These are phyloP conservation scores for Canavalia ensiformis DNA, from an alignment of 306 rosid species.

Conservation along the genomic window DNA sequence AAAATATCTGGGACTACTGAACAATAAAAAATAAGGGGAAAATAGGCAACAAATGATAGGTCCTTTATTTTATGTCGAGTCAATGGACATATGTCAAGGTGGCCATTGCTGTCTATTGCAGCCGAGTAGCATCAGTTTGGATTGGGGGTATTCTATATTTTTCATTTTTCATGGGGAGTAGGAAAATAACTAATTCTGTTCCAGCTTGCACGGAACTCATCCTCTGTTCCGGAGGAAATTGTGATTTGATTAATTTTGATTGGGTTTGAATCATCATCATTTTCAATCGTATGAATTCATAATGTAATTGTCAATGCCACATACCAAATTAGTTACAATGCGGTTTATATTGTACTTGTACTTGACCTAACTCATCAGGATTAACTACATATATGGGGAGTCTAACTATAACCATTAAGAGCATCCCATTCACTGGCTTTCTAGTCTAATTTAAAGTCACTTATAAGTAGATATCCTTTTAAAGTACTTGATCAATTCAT, in stretches of 20 bases:
- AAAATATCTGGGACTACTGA: neutral
- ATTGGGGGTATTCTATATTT: constrained; percentile 5
- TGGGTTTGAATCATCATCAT: neutral
- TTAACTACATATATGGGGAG: neutral
- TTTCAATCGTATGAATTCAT: neutral
- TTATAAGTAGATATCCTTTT: constrained; percentile 18
- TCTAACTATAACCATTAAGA: constrained; percentile 28
- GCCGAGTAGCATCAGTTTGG: neutral
- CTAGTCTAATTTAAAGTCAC: constrained; percentile 2
- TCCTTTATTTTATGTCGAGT: neutral
- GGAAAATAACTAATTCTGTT: neutral
- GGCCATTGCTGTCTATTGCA: constrained; percentile 2
- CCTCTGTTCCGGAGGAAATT: neutral
- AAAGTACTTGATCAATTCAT: neutral
- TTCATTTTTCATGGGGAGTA: neutral
- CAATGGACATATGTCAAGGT: constrained; percentile 23
- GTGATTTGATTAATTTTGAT: neutral
- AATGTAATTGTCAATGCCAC: neutral
- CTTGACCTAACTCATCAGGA: neutral
- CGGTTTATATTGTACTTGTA: neutral
- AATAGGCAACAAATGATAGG: neutral
- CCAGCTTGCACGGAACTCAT: constrained; percentile 9
- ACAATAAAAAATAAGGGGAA: neutral
- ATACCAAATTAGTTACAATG: neutral
- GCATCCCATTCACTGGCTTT: neutral